A percentile compares a stretch with the other conserved stretches of the same genome.
phyloP scores from a whole-genome alignment of 2,329 filamentous ascomycete genomes.

The Alternaria arbusti region DNA sequence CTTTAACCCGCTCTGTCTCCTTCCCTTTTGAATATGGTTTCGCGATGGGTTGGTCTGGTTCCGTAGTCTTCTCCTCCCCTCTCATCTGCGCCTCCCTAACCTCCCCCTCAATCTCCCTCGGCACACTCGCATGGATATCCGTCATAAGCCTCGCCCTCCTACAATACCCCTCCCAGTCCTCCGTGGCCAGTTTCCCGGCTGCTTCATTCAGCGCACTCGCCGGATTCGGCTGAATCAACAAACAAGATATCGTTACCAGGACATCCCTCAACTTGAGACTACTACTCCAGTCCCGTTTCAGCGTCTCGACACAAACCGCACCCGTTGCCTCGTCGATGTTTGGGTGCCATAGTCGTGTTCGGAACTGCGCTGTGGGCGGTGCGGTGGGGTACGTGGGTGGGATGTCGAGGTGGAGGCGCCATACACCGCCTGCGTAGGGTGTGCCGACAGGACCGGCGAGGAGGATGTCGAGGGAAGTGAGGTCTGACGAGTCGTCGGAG shows the following conservation, averaged over 20 bases:
- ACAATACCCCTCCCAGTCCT: slow-evolving; percentile 64
- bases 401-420: slow-evolving; percentile 65
- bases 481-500: slow-evolving; percentile 55
- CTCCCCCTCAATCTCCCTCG: slow-evolving; percentile 50
- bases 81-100: slow-evolving; percentile 62
- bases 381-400: slow-evolving; percentile 62
- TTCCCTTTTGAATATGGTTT: slow-evolving; percentile 30
- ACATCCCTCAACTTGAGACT: slow-evolving; percentile 66
- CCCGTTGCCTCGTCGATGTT: slow-evolving; percentile 69
- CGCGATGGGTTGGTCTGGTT: slow-evolving; percentile 15
- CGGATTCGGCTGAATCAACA: slow-evolving; percentile 69
- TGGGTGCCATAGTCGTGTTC: slow-evolving; percentile 68
- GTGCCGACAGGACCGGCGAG: slow-evolving; percentile 66
- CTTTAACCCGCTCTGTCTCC: slow-evolving; percentile 28
- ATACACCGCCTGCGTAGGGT: slow-evolving; percentile 65
- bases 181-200: slow-evolving; percentile 62
- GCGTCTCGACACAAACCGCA: slow-evolving; percentile 68
- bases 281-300: slow-evolving; percentile 68
- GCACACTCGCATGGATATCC: slow-evolving; percentile 61
- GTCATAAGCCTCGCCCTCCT: slow-evolving; percentile 67
- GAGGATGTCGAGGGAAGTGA: slow-evolving; percentile 64
- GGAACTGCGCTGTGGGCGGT: slow-evolving; percentile 65
- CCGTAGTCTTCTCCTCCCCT: slow-evolving; percentile 56
- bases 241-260: slow-evolving; percentile 64
- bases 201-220: slow-evolving; percentile 68